These are phyloP conservation scores for Fusarium sp. DNA, from an alignment of 2,329 filamentous ascomycete species.

Conservation along the genomic window DNA sequence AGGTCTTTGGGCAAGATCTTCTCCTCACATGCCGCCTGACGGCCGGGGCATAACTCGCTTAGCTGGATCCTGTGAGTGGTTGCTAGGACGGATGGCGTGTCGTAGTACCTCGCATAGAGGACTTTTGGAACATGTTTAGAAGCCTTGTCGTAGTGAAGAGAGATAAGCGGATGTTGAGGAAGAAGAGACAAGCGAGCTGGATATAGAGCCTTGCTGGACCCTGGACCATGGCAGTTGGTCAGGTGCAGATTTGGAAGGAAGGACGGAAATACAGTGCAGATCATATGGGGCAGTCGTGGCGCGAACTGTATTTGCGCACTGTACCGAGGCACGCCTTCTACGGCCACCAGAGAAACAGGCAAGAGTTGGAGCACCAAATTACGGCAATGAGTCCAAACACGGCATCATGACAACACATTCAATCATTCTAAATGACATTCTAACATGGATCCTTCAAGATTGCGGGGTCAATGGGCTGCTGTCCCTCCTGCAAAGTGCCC, in stretches of 20 bases:
- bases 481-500: background rate
- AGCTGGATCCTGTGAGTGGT: background rate
- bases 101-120: background rate
- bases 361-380: background rate
- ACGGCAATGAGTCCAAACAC: background rate
- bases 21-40: conserved; percentile 27
- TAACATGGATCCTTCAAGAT: background rate
- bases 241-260: conserved; percentile 18
- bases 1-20: conserved; percentile 12
- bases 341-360: background rate
- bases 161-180: conserved; percentile 6
- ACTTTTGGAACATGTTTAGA: conserved; percentile 7
- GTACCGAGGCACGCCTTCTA: background rate
- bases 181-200: conserved; percentile 1
- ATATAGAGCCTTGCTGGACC: conserved; percentile 13
- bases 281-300: background rate
- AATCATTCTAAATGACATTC: background rate
- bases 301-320: conserved; percentile 4
- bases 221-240: conserved; percentile 5
- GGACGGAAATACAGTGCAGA: conserved; percentile 19
- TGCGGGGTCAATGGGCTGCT: conserved; percentile 1
- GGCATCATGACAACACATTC: background rate
- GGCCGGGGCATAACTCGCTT: conserved; percentile 10
- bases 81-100: background rate
- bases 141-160: conserved; percentile 1